These are phyloP conservation scores for Triticum aestivum DNA, from an alignment of 176 grass and related monocot genomes.

Conservation along the genomic window DNA sequence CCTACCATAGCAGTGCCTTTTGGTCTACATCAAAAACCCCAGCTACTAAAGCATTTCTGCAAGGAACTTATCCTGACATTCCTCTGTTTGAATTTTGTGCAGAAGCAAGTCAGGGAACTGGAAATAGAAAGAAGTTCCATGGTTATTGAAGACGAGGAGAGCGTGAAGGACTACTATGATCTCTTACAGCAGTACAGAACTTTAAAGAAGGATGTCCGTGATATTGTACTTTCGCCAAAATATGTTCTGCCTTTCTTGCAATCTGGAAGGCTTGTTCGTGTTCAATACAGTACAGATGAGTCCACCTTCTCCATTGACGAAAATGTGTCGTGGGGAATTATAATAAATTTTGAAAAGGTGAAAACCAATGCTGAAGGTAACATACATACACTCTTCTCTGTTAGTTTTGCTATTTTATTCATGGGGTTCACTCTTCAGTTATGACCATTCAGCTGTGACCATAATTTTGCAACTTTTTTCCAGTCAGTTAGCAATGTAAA, in stretches of 20 bases:
- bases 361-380: constrained; percentile 74
- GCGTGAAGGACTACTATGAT: constrained; percentile 83
- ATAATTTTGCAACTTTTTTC: too few relatives aligned
- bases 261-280: constrained; percentile 73
- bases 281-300: constrained; percentile 54
- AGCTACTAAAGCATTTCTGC: neutral
- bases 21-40: neutral
- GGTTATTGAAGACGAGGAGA: constrained; percentile 94
- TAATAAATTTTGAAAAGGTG: constrained; percentile 84
- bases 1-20: neutral
- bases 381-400: neutral
- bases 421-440: neutral
- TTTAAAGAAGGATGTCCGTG: constrained; percentile 75
- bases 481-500: neutral
- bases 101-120: constrained; percentile 89
- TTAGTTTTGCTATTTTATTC: constrained; percentile 1
- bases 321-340: constrained; percentile 65
- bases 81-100: constrained; percentile 36
- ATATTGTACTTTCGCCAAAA: constrained; percentile 78
- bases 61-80: neutral
- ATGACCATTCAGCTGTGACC: too few relatives aligned
- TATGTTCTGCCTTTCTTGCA: constrained; percentile 91
- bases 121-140: constrained; percentile 86
- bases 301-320: constrained; percentile 49
- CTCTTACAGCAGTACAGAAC: constrained; percentile 78